These are phyloP conservation scores for Panus rudis DNA, from an alignment of 768 basidiomycete genomes.

Conservation along the genomic window DNA sequence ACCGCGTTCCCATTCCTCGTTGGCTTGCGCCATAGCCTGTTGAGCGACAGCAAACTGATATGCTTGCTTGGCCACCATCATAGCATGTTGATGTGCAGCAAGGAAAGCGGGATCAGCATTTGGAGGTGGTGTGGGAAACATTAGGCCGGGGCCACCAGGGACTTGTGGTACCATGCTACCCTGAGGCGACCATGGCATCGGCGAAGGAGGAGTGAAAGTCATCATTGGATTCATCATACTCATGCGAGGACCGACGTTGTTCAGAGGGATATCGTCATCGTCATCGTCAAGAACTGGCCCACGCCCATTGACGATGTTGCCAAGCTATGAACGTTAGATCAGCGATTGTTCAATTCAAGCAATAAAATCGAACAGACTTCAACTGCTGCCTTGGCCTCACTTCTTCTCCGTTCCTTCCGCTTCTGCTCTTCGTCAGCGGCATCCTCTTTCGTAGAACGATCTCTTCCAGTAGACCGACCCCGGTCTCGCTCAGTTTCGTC, in stretches of 20 bases:
- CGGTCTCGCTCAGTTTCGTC: conserved; percentile 39
- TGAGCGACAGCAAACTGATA: conserved; percentile 89
- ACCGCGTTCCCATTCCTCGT: conserved; percentile 84
- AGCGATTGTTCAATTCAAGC: conserved; percentile 4
- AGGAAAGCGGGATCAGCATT: conserved; percentile 52
- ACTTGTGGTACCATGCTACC: conserved; percentile 8
- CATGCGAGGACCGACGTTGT: conserved; percentile 21
- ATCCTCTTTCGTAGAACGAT: conserved; percentile 11
- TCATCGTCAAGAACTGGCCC: conserved; percentile 46
- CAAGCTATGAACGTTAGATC: conserved; percentile 45
- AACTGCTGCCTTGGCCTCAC: conserved; percentile 81
- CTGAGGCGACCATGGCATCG: conserved; percentile 6
- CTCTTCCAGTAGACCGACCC: conserved; percentile 6
- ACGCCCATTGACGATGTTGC: conserved; percentile 80
- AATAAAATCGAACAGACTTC: conserved; percentile 48
- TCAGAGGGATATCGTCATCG: conserved; percentile 27
- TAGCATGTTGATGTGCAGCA: conserved; percentile 81
- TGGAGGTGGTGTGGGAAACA: conserved; percentile 25
- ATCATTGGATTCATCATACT: conserved; percentile 30
- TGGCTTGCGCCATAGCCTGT: conserved; percentile 84
- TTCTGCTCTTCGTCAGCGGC: conserved; percentile 38
- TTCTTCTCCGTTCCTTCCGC: conserved; percentile 67
- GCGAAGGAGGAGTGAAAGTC: conserved; percentile 13
- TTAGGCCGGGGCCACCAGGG: conserved; percentile 26
- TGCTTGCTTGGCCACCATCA: conserved; percentile 81